A percentile compares a stretch with the other conserved stretches of the same genome.
These are phyloP conservation scores for Xenoacremonium recifei DNA, from an alignment of 2,329 filamentous ascomycete species.

Conservation along the genomic window DNA sequence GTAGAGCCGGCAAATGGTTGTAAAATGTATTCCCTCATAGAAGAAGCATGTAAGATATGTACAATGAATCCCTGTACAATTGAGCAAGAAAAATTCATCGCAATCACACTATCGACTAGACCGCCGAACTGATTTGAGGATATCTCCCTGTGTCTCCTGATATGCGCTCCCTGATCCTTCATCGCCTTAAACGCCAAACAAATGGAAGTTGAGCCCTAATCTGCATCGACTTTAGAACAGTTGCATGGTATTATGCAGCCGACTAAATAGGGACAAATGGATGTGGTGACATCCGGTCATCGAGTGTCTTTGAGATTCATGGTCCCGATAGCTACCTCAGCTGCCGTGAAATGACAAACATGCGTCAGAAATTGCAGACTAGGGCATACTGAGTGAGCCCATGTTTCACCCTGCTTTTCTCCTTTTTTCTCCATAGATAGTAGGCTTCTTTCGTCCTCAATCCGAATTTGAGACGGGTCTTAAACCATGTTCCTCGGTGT, in stretches of 20 bases:
- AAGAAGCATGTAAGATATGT: slow-evolving; percentile 37
- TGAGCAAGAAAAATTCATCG: slow-evolving; percentile 17
- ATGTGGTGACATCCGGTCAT: no score
- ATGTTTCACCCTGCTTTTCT: neutral
- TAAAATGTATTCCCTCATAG: slow-evolving; percentile 19
- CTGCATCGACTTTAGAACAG: neutral
- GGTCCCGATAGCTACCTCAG: neutral
- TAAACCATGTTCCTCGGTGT: slow-evolving; percentile 46
- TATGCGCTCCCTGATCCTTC: neutral
- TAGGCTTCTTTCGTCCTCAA: neutral
- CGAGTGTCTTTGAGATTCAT: neutral
- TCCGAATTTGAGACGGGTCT: slow-evolving; percentile 3
- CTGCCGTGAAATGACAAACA: neutral
- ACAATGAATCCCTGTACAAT: slow-evolving; percentile 31
- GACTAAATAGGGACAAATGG: no score
- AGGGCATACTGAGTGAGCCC: neutral
- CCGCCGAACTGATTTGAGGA: neutral
- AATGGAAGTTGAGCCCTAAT: neutral
- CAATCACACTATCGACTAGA: slow-evolving; percentile 4
- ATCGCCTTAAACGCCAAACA: neutral
- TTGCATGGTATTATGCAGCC: no score
- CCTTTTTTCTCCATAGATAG: neutral
- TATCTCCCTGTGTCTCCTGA: neutral
- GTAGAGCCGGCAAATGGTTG: no score
- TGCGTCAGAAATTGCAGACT: neutral